These are phyloP conservation scores for Euptelea pleiosperma DNA, from an alignment of 164 flowering plant species.

Conservation along the genomic window DNA sequence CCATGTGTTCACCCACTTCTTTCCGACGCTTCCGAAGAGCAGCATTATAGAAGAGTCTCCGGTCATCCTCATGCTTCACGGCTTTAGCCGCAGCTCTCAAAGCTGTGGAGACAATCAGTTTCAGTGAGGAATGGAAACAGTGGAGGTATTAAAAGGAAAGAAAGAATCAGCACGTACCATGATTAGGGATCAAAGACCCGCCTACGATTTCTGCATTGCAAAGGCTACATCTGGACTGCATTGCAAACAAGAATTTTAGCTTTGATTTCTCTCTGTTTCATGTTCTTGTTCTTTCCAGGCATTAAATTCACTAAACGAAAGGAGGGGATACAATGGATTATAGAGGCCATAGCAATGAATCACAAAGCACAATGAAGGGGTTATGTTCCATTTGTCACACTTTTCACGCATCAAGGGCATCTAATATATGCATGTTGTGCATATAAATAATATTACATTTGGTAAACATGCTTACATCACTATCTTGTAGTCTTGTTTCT, in stretches of 20 bases:
- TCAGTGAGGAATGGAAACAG: slow-evolving; percentile 7
- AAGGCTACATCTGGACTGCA: slow-evolving; percentile 80
- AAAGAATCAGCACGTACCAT: slow-evolving; percentile 39
- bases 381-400: neutral
- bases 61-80: slow-evolving; percentile 83
- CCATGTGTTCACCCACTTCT: slow-evolving; percentile 65
- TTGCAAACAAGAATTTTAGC: slow-evolving; percentile 6
- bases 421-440: too few species aligned
- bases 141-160: neutral
- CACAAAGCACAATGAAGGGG: neutral
- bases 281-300: slow-evolving; percentile 4
- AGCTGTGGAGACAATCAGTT: slow-evolving; percentile 42
- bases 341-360: neutral
- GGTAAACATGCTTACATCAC: neutral
- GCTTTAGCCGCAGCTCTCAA: slow-evolving; percentile 94
- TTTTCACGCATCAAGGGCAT: neutral
- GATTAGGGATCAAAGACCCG: slow-evolving; percentile 72
- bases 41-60: slow-evolving; percentile 82
- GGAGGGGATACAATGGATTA: neutral
- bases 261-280: slow-evolving; percentile 1
- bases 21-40: slow-evolving; percentile 78
- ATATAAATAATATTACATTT: too few species aligned
- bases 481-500: neutral
- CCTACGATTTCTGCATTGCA: slow-evolving; percentile 74
- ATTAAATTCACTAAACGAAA: slow-evolving; percentile 6